These are phyloP conservation scores for Fusarium lyarnte DNA, from an alignment of 2,329 filamentous ascomycete species.

Conservation along the genomic window DNA sequence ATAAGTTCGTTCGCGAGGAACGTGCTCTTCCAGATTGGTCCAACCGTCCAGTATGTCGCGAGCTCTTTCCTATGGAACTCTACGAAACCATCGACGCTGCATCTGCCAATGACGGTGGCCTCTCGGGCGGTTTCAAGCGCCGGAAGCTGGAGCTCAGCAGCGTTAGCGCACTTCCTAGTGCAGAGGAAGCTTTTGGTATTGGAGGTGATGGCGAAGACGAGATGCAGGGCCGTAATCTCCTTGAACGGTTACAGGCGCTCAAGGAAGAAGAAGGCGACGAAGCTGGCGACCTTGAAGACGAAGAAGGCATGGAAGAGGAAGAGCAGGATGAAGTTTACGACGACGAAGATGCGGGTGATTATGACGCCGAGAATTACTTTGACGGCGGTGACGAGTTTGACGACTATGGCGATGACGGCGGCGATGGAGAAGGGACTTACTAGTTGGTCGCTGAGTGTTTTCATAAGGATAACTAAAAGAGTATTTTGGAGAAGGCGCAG, in stretches of 20 bases:
- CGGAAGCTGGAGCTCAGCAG: slow-evolving; percentile 56
- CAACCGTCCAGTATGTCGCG: slow-evolving; percentile 59
- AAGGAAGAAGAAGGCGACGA: slow-evolving; percentile 63
- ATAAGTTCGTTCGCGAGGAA: slow-evolving; percentile 62
- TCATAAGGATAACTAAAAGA: background rate
- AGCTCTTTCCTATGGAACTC: slow-evolving; percentile 66
- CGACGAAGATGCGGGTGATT: slow-evolving; percentile 69
- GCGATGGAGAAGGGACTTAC: slow-evolving; percentile 58
- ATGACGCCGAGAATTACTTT: slow-evolving; percentile 70
- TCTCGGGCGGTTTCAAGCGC: slow-evolving; percentile 54
- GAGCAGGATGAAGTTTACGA: slow-evolving; percentile 63
- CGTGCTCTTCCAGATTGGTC: slow-evolving; percentile 65
- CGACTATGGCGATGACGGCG: slow-evolving; percentile 62
- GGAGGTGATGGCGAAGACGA: slow-evolving; percentile 38
- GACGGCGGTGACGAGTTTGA: slow-evolving; percentile 66
- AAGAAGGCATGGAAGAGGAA: slow-evolving; percentile 58
- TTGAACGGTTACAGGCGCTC: slow-evolving; percentile 57
- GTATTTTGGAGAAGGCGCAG: slow-evolving; percentile 8
- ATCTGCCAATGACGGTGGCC: slow-evolving; percentile 39
- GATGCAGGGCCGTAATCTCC: slow-evolving; percentile 49
- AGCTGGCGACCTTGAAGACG: slow-evolving; percentile 59
- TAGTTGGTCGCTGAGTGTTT: slow-evolving; percentile 29
- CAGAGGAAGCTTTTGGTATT: slow-evolving; percentile 61
- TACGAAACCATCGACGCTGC: slow-evolving; percentile 63
- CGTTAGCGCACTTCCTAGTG: slow-evolving; percentile 59